phyloP scores from a whole-genome alignment of 1,139 yeast species.

The Saccharomyces pastorianus region DNA sequence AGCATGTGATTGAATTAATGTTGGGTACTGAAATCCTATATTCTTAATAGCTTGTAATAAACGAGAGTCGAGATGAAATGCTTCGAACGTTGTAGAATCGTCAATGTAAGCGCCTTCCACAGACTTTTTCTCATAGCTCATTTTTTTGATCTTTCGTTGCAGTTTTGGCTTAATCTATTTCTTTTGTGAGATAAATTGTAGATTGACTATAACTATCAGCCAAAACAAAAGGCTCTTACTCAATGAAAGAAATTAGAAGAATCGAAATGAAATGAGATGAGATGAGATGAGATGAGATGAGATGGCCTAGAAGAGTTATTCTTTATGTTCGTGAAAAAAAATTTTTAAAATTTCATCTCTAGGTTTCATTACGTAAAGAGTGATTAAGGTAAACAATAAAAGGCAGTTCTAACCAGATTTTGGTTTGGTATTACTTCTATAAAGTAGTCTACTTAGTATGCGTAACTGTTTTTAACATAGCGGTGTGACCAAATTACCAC shows the following conservation, averaged over 20 bases:
- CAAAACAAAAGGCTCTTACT: not conserved
- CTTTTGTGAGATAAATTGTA: not conserved
- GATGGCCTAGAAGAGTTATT: slow-evolving; percentile 1
- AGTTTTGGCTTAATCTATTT: not conserved
- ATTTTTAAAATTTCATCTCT: not conserved
- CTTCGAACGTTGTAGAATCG: slow-evolving; percentile 61
- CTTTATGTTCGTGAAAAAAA: not conserved
- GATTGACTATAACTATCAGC: not conserved
- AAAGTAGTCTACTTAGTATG: not conserved
- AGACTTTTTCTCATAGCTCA: slow-evolving; percentile 11
- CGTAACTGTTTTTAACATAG: slow-evolving; percentile 31
- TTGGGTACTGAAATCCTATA: slow-evolving; percentile 77
- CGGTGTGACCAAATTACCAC: slow-evolving; percentile 78
- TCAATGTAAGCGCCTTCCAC: slow-evolving; percentile 57
- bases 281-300: slow-evolving; percentile 23
- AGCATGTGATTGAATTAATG: slow-evolving; percentile 84
- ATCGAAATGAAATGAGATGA: no score
- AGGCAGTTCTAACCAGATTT: not conserved
- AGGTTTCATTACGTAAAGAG: not conserved
- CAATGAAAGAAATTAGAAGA: slow-evolving; percentile 6
- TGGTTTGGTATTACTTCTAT: not conserved
- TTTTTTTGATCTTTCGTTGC: not conserved
- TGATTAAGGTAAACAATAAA: not conserved
- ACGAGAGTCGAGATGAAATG: slow-evolving; percentile 70
- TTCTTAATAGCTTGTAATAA: slow-evolving; percentile 75